Conservation (phyloP, 345 rosid genomes). For the Salix koriyanagi region DNA sequence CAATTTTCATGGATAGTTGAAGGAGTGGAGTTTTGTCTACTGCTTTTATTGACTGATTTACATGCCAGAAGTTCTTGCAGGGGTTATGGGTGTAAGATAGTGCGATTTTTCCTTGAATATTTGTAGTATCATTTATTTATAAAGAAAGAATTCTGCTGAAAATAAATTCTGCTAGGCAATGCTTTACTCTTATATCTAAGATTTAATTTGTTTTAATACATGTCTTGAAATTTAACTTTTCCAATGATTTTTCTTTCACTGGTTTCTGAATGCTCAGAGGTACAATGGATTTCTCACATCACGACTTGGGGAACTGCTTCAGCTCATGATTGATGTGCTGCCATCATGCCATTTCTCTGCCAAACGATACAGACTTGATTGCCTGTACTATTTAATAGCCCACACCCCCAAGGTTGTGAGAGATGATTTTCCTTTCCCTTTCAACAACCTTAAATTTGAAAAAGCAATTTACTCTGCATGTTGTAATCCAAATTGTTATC, state of each 20-base stretch:
- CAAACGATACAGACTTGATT: constrained; percentile 83
- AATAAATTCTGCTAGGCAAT: background rate
- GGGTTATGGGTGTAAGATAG: background rate
- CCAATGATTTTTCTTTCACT: background rate
- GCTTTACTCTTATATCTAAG: background rate
- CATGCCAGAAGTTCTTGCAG: background rate
- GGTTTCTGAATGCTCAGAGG: constrained; percentile 37
- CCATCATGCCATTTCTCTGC: constrained; percentile 85
- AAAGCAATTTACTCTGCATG: background rate
- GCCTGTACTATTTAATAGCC: constrained; percentile 70
- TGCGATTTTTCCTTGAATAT: background rate
- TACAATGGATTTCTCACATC: constrained; percentile 53
- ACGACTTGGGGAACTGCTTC: constrained; percentile 58
- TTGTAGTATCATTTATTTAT: background rate
- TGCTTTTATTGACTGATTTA: background rate
- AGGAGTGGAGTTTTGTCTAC: background rate
- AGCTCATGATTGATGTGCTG: constrained; percentile 63
- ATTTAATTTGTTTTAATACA: background rate
- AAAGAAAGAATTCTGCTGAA: background rate
- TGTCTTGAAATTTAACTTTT: background rate
- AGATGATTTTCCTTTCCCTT: background rate
- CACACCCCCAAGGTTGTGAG: constrained; percentile 48
- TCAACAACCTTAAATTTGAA: background rate
- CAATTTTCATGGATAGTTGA: background rate
- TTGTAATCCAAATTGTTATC: background rate